Evolutionary conservation across 2,329 filamentous ascomycete species (phyloP), one percentile per base, ranked within the genome.

Genomic region (Sarocladium strictum): DNA sequence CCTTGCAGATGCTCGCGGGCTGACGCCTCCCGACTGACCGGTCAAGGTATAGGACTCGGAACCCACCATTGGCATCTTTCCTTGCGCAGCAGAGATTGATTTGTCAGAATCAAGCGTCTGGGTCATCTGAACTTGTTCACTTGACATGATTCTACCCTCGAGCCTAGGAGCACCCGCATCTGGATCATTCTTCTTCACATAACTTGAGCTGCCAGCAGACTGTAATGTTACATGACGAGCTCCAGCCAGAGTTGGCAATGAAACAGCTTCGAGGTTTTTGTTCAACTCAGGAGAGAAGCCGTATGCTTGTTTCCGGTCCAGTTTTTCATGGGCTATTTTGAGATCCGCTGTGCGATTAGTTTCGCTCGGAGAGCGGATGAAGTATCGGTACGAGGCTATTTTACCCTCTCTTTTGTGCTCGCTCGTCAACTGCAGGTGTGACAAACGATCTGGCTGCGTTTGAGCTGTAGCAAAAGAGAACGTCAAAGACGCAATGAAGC

Each of bases 401-500:
- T 71, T 72, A 11, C 70, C 70, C 14, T 59, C 57, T 54, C 70
- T 64, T 6, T 64, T 62, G 35, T 71, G 70, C 56, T 72, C 68
- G 35, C 64, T 71, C 4, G 60, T 62, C 5, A 72, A 59, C 43
- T 69, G 64, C n/a, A 70, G 61, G 54, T 72, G 66, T 5, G 58
- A 58, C 24, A 72, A 54, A 43, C 68, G 61, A 33, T 51, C 29
- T 3, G 69, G 70, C 38, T 72, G 70, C 3, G 69, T 56, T 19
- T 58, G 60, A 1, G 66, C 56, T 2, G 63, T 62, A 1, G 69
- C 66, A 37, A 72, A 61, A 11, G 67, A 65, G 3, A 64, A 65
- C 4, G 70, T 72, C 61, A 71, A 61, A 3, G 68, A 67, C 2
- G 70, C 70, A 6, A 72, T 60, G 45, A 66, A 71, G 21, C 70